Evolutionary conservation across 176 grass and related monocot species (phyloP), one percentile per base, ranked within the genome.

Genomic region (Avena insularis): DNA sequence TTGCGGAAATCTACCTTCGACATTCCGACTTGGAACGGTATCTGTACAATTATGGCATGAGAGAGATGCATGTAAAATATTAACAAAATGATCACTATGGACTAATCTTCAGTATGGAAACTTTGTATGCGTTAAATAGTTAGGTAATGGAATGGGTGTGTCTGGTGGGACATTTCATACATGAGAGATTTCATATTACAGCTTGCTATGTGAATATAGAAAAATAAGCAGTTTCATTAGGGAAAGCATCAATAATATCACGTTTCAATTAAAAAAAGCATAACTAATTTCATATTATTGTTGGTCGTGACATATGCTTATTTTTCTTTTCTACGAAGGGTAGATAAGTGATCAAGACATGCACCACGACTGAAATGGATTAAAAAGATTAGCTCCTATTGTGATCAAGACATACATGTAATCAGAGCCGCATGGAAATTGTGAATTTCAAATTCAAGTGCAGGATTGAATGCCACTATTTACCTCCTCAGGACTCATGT

Each of bases 21-120:
- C 96, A 95, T 94, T 88, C 96, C 96, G 82, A 98, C 86, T 92
- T 95, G 90, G 63, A 94, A 96, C 43, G 96, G 93, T 81, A 98
- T 94, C 93, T 98, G 87, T 59, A 86, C 51, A 82, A 64, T 63
- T 38, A 47, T 83, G 17, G n/a, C 16, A 55, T 53, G 64, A 78
- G 79, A 3, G 80, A 20, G 10, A 83, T 87, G 12, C 56, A 87
- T 65, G 46, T 69, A 91, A 57, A 82, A 80, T 51, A 77, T 64
- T 55, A 81, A 74, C 21, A 15, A 48, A 81, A 35, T 68, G 35
- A 46, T 60, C 55, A 69, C 7, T 25, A 57, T 2, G 64, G 1
- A 48, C 36, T 71, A 70, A 21, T 14, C 49, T 79, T 43, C 50
- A 14, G 49, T 68, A 45, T 62, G 29, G 47, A 77, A 62, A 72